Evolutionary conservation across 163 green algal genomes (phyloP), one percentile per base, ranked within the genome.

Genomic region (Coccomyxa subellipsoidea): DNA sequence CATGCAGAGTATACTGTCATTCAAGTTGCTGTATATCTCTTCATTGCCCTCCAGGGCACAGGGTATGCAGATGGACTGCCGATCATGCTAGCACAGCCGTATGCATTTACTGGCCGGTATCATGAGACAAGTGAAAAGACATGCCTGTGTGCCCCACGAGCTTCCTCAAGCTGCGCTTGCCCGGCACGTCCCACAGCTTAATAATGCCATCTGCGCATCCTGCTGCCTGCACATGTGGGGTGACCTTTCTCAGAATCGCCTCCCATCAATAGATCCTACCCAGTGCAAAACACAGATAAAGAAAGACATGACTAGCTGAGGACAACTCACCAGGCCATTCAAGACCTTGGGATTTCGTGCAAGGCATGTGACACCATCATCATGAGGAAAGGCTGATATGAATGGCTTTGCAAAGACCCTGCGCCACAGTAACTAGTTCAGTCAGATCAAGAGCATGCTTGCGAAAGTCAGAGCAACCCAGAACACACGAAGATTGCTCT

Each of bases 381-480:
- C 88, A 87, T 99, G 97, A 1, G 90, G 82, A 7, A 99, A 89
- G 3, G 96, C 91, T 2, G 91, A 90, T 31, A 99, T 37, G 84
- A 99, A 98, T 0, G 97, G 97, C 87, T 98, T 98, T 25, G 97
- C 97, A 86, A 99, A 99, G 7, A 99, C 87, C 38, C 94, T 83
- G 79, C 10, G 70, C 80, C 15, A 31, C 40, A 38, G 31, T 31
- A 73, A 66, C 15, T 35, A 36, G n/a, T 23, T 73, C 5, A 59
- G 47, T 6, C 47, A 59, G 47, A 18, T 27, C 21, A 27, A 18
- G 47, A 59, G 15, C 5, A 18, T 5, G 23, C 1, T 59, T 5
- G 21, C 47, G 0, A 59, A 2, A 12, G 23, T 1, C 47, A 59
- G 5, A 59, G 47, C 47, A 59, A n/a, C n/a, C n/a, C n/a, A n/a